These are phyloP conservation scores for Trichoderma sp. DNA, from an alignment of 2,329 filamentous ascomycete species.

Conservation along the genomic window DNA sequence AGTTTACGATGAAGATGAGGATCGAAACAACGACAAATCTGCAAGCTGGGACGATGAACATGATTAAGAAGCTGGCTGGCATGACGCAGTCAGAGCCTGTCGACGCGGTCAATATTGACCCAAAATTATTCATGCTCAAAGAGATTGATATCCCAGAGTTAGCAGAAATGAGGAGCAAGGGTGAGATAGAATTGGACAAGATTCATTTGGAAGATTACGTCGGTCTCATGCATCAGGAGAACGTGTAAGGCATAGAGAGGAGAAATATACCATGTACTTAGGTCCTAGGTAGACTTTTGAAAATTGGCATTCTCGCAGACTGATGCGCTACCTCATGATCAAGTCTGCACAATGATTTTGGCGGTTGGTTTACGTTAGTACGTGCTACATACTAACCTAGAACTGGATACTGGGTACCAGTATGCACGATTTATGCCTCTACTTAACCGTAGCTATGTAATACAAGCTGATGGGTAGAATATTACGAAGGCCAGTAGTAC, in stretches of 20 bases:
- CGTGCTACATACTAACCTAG: too few relatives aligned
- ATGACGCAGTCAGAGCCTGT: rapidly evolving
- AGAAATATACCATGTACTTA: not conserved
- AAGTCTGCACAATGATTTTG: too few relatives aligned
- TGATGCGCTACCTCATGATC: too few relatives aligned
- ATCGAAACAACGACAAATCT: not conserved
- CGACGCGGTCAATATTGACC: not conserved
- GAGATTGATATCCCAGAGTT: not conserved
- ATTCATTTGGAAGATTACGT: not conserved
- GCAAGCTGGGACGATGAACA: not conserved
- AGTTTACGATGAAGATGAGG: not conserved
- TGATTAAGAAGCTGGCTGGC: not conserved
- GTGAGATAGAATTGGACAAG: not conserved
- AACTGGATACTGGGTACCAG: too few relatives aligned
- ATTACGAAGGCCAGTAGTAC: too few relatives aligned
- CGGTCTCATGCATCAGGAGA: not conserved
- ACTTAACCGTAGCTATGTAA: too few relatives aligned
- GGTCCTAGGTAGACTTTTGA: too few relatives aligned
- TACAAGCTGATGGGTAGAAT: too few relatives aligned
- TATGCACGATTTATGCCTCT: too few relatives aligned
- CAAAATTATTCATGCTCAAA: not conserved
- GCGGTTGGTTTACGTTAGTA: too few relatives aligned
- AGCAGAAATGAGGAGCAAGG: not conserved
- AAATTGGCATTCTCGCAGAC: too few relatives aligned
- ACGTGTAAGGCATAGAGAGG: not conserved